Conservation (phyloP, 768 basidiomycete genomes). For the Cubamyces sp. region DNA sequence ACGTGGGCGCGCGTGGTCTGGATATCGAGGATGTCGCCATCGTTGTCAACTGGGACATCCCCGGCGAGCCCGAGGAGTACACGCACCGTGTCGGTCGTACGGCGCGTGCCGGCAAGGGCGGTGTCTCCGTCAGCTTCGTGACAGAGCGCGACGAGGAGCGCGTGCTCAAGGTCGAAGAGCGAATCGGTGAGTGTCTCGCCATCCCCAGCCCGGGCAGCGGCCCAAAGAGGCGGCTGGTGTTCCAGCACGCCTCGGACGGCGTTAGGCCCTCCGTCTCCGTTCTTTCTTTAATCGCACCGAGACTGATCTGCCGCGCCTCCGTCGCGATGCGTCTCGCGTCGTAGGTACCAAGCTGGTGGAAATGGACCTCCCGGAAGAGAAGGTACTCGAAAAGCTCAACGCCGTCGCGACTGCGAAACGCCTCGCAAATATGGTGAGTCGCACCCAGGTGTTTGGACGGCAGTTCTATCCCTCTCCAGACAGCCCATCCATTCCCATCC, state of each 20-base stretch:
- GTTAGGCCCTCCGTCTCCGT: neutral
- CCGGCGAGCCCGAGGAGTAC: constrained; percentile 89
- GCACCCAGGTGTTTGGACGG: neutral
- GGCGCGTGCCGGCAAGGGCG: constrained; percentile 87
- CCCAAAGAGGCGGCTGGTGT: no score
- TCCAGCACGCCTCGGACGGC: no score
- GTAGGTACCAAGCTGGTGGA: constrained; percentile 77
- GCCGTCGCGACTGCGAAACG: constrained; percentile 91
- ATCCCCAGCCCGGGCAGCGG: no score
- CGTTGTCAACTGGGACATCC: constrained; percentile 98
- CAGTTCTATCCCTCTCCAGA: no score
- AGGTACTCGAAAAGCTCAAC: constrained; percentile 85
- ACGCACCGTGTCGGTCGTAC: constrained; percentile 95
- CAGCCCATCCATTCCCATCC: no score
- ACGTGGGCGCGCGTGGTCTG: constrained; percentile 92
- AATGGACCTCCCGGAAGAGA: constrained; percentile 75
- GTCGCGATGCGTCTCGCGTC: neutral
- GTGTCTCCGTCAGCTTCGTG: constrained; percentile 91
- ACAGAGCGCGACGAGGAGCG: constrained; percentile 91
- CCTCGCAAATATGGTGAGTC: constrained; percentile 88
- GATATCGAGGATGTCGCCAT: constrained; percentile 97
- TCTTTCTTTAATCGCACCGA: neutral
- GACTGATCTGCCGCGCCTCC: no score
- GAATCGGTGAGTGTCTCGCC: constrained; percentile 67
- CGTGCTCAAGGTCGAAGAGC: constrained; percentile 79